These are phyloP conservation scores for Ganoderma sp. DNA, from an alignment of 1,284 basidiomycete species.

Conservation along the genomic window DNA sequence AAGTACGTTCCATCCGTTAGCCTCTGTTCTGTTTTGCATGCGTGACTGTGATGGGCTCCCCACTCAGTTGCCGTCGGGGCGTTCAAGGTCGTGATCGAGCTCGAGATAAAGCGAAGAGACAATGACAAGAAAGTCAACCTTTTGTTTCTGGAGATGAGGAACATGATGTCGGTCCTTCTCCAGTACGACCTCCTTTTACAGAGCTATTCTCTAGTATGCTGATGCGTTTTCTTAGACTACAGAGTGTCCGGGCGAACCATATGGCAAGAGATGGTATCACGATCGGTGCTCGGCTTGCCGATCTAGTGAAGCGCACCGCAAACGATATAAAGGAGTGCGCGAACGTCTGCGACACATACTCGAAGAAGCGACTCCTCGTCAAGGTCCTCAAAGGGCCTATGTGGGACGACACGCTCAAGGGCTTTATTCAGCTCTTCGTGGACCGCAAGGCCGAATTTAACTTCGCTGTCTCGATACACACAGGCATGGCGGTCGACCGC, in stretches of 20 bases:
- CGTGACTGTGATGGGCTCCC: background rate
- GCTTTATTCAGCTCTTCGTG: slow-evolving; percentile 42
- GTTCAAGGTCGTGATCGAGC: slow-evolving; percentile 49
- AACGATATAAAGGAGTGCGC: slow-evolving; percentile 41
- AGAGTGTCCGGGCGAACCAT: slow-evolving; percentile 19
- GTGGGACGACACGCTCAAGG: slow-evolving; percentile 46
- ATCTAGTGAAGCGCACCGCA: slow-evolving; percentile 33
- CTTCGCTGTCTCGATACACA: slow-evolving; percentile 43
- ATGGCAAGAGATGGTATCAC: slow-evolving; percentile 32
- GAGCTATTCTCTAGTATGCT: background rate
- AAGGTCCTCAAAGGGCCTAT: slow-evolving; percentile 46
- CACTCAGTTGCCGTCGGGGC: slow-evolving; percentile 48
- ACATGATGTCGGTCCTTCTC: slow-evolving; percentile 50
- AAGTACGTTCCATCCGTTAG: slow-evolving; percentile 15
- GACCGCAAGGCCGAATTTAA: slow-evolving; percentile 43
- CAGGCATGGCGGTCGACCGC: slow-evolving; percentile 41
- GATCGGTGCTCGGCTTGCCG: slow-evolving; percentile 33
- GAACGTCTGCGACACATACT: slow-evolving; percentile 42
- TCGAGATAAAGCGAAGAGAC: slow-evolving; percentile 48
- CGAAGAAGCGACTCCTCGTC: slow-evolving; percentile 41
- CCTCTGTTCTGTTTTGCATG: background rate
- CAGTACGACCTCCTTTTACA: slow-evolving; percentile 40
- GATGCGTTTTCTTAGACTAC: slow-evolving; percentile 4
- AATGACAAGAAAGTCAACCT: slow-evolving; percentile 51
- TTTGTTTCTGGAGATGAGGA: slow-evolving; percentile 51